Base-by-base conservation (phyloP, 495 filamentous ascomycete species). In the Daldinia grandis region DNA sequence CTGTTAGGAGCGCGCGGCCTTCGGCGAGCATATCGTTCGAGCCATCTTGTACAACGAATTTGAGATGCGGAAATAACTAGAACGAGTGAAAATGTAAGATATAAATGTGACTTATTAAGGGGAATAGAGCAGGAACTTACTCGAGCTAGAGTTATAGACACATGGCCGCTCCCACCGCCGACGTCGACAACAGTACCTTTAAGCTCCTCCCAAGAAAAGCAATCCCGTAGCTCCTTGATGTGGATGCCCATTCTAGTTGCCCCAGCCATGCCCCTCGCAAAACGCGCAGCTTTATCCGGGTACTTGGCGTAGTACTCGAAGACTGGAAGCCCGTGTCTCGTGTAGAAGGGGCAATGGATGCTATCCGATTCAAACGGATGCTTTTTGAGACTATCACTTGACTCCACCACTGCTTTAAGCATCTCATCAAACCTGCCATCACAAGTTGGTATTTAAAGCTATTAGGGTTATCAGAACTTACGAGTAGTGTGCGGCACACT, bases 351-450 rank as follows among this genome's bases (percentile, higher is more conserved):
- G 7, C 8, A 28, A 28, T 60, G 58, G 3, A 14, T 21, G 4
- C 38, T 44, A n/a, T 62, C 59, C 9, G 44, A 50, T 37, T 62
- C 59, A 15, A 27, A 50, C 5, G 44, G 30, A 19, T 21, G 33
- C 19, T 15, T 19, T 5, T 62, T 77, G 24, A 81, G 15, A 38
- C 54, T 21, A 9, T 19, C 17, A 8, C 30, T 37, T 7, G 28
- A 57, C 17, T 19, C 54, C 4, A 31, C n/a, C 12, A 19, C 54
- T 6, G 49, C 49, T n/a, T 51, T 51, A 3, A 24, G 25, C 49
- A 51, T 51, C 47, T 27, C 47, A 19, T 35, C 31, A 7, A 42
- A 17, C 38, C 15, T 17, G n/a, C 19, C 8, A 17, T 19, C 15
- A 42, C 14, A 42, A 42, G n/a, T n/a, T 42, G 2, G 15, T 1